Base-by-base conservation (phyloP, 2,329 filamentous ascomycete species). In the Kalaharituber pfeilii region DNA sequence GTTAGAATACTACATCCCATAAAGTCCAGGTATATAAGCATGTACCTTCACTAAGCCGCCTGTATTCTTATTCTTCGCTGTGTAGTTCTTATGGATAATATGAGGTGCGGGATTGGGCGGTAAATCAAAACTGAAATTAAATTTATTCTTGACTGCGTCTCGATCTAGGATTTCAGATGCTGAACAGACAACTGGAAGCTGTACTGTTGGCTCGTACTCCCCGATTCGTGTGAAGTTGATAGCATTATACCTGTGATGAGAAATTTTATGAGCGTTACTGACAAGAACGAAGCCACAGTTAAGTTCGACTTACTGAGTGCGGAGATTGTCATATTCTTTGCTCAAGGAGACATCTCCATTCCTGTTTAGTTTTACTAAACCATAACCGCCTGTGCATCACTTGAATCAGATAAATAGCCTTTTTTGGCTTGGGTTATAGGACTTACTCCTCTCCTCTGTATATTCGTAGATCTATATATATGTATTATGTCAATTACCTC, bases 61-160 rank as follows among this genome's bases (percentile, higher is more conserved):
- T n/a, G n/a, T n/a, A n/a, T n/a, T n/a, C n/a, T n/a, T n/a, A n/a
- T n/a, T n/a, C 25, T 15, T 47, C 25, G 42, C 15, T 15, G 42
- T 47, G 42, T 47, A 49, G 5, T 56, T 56, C 3, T 54, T 50
- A 3, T 33, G 13, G n/a, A 58, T 50, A n/a, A 59, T 47, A 9
- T 58, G 11, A 2, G 49, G 33, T 5, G 50, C 56, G 5, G 57
- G 57, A 39, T 55, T 56, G 11, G 25, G 26, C 1, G 56, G 56
- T 20, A 59, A 42, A 13, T 45, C 27, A 28, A 53, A 56, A 8
- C 45, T 52, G 3, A 53, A 58, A 44, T 59, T 59, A 25, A 59
- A 59, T 20, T 44, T 51, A 6, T 55, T 33, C 25, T 50, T 33
- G 2, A 36, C 26, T 13, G 56, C 53, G 20, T 47, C 27, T 4